Percentiles rank a stretch among this genome's conserved stretches.
These are phyloP conservation scores for Ceratocystiopsis brevicomis DNA, from an alignment of 2,329 filamentous ascomycete genomes.

Conservation along the genomic window DNA sequence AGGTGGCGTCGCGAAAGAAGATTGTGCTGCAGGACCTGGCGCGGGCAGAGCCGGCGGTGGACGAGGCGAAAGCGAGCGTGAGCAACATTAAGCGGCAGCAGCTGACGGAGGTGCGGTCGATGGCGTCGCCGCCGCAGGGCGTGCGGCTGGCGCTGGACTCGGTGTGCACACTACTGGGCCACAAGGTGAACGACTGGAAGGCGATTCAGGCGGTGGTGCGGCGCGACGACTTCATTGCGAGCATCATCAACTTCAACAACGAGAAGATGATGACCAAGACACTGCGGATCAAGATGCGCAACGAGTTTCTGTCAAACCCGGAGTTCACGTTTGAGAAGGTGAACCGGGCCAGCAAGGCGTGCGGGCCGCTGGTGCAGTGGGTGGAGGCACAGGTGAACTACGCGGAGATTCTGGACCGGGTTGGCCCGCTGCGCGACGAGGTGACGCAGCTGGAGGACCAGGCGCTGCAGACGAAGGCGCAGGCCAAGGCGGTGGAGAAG, in stretches of 20 bases:
- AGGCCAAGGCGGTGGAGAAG: conserved; percentile 79
- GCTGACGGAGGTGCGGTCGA: conserved; percentile 90
- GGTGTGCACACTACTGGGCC: conserved; percentile 86
- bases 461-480: conserved; percentile 78
- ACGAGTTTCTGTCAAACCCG: conserved; percentile 76
- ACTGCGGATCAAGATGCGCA: conserved; percentile 73
- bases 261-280: conserved; percentile 79
- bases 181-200: conserved; percentile 87
- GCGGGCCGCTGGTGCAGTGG: conserved; percentile 93
- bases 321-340: conserved; percentile 95
- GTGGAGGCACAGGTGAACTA: conserved; percentile 92
- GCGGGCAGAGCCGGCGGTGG: conserved; percentile 77
- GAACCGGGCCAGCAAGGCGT: conserved; percentile 89
- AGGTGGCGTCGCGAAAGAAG: conserved; percentile 65
- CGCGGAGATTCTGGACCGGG: conserved; percentile 87
- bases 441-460: conserved; percentile 73
- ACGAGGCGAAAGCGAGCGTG: conserved; percentile 86
- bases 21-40: conserved; percentile 78
- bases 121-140: conserved; percentile 79
- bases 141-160: conserved; percentile 85
- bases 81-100: conserved; percentile 97
- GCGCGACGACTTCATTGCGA: conserved; percentile 90
- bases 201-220: conserved; percentile 74
- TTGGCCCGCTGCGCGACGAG: conserved; percentile 81
- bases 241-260: conserved; percentile 94